Evolutionary conservation across 768 basidiomycete genomes (phyloP), one percentile per base, ranked within the genome.

Genomic region (Leccinum subtestaceum): DNA sequence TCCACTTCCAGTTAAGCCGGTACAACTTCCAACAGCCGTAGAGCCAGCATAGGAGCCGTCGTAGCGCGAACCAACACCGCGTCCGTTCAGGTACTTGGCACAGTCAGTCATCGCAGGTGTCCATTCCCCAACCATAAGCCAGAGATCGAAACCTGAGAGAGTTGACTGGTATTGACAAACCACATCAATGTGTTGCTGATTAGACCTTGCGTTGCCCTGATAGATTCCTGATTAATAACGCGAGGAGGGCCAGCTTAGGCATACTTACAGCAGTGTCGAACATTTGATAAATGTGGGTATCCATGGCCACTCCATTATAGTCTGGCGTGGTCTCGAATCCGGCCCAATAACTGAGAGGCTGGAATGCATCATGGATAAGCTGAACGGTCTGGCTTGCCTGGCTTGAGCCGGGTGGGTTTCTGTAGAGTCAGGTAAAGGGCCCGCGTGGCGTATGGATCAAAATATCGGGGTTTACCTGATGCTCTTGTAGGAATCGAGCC

Each of bases 81-180:
- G 84, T 3, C 94, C 94, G 63, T 95, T 95, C 50, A 97, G 77
- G 48, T 73, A 75, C 36, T 13, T 66, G 49, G 73, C 73, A 63
- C 91, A 91, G 66, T 92, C 92, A 7, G 83, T 93, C 53, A 80
- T 74, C 2, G 88, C 89, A 3, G 90, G 82, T 1, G 89, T 85
- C 87, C 91, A 97, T 75, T 97, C 94, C 45, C 94, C 93, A 25
- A 94, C 91, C 47, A 94, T 78, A 15, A 84, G 80, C 93, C 91
- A 93, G 27, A 95, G 80, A 40, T 83, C 79, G 63, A 84, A 86
- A 19, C 67, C 64, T 0, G 80, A 68, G 6, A 93, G 78, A 1
- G 75, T 65, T 10, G 76, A 72, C 12, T 74, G 77, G 38, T 75
- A 70, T 52, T 63, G 62, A 65, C 91, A 93, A 4, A 86, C 88